These are phyloP conservation scores for Penicillium paradoxum DNA, from an alignment of 495 filamentous ascomycete species.

Conservation along the genomic window DNA sequence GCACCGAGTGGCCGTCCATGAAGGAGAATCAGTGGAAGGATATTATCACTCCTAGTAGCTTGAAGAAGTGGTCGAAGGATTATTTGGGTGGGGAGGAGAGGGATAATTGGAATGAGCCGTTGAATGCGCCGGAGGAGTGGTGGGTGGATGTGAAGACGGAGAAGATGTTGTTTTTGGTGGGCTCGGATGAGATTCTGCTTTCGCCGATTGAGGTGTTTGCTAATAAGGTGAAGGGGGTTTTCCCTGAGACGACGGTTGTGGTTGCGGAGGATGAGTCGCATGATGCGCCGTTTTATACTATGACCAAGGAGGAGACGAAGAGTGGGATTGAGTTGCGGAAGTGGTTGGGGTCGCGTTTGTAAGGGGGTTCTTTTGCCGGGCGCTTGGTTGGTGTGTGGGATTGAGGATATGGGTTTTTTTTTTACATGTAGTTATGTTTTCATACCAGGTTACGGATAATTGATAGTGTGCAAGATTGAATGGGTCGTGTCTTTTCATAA, in stretches of 20 bases:
- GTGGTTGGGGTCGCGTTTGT: constrained; percentile 34
- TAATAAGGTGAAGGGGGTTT: constrained; percentile 37
- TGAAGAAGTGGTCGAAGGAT: constrained; percentile 36
- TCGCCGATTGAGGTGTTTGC: constrained; percentile 50
- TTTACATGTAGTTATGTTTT: too few species aligned
- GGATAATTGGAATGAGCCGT: constrained; percentile 55
- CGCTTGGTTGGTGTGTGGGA: too few species aligned
- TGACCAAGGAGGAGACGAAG: constrained; percentile 20
- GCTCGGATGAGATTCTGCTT: constrained; percentile 52
- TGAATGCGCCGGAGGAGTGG: constrained; percentile 47
- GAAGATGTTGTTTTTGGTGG: constrained; percentile 48
- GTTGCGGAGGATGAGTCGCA: constrained; percentile 34
- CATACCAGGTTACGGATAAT: neutral
- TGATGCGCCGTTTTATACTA: constrained; percentile 30
- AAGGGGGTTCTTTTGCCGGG: neutral
- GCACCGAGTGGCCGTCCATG: constrained; percentile 32
- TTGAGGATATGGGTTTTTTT: too few species aligned
- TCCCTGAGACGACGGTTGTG: constrained; percentile 29
- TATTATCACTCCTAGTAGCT: constrained; percentile 26
- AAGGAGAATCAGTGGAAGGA: constrained; percentile 47
- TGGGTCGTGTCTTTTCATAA: constrained; percentile 30
- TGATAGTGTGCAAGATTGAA: constrained; percentile 15
- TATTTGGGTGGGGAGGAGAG: constrained; percentile 41
- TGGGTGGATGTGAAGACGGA: constrained; percentile 47
- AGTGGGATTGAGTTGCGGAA: constrained; percentile 23